Percentiles rank a stretch among this genome's conserved stretches.
phyloP scores from a whole-genome alignment of 1,139 yeast species.

The Saccharomyces uvarum region DNA sequence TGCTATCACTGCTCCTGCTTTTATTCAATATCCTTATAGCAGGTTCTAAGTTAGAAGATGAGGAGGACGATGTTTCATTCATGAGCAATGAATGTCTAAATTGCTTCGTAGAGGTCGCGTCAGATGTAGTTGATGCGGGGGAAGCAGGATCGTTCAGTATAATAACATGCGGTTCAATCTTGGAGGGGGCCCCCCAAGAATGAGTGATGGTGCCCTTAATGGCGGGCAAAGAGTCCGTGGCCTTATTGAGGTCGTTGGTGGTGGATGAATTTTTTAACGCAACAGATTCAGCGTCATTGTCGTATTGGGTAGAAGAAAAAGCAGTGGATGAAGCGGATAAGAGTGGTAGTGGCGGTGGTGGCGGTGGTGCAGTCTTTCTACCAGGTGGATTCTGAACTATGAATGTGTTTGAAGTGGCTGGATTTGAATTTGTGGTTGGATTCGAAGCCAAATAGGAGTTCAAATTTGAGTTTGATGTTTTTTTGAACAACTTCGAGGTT shows the following conservation, averaged over 20 bases:
- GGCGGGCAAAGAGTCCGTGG: conserved; percentile 22
- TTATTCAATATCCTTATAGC: conserved; percentile 6
- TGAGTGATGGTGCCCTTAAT: conserved; percentile 37
- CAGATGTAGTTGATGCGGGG: not conserved
- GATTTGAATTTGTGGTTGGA: not conserved
- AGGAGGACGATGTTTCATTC: conserved; percentile 1
- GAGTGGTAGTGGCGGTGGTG: conserved; percentile 4
- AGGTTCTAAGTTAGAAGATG: conserved; percentile 12
- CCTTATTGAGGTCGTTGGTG: not conserved
- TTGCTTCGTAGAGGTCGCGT: conserved; percentile 7
- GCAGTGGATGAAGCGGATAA: not conserved
- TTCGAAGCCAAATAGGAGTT: conserved; percentile 7
- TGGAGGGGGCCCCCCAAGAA: conserved; percentile 33
- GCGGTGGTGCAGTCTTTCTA: not conserved
- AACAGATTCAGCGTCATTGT: not conserved
- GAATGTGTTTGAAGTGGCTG: not conserved
- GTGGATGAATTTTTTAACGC: not conserved
- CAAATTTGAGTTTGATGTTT: conserved; percentile 15
- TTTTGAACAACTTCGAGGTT: conserved; percentile 26
- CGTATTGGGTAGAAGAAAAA: not conserved
- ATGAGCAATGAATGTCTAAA: not conserved
- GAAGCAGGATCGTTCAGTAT: conserved; percentile 18
- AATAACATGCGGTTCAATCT: conserved; percentile 21
- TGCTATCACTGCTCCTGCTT: not conserved
- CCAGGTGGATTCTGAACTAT: conserved; percentile 7